phyloP scores from a whole-genome alignment of 305 asterid genomes.

The Ruellia speciosa region DNA sequence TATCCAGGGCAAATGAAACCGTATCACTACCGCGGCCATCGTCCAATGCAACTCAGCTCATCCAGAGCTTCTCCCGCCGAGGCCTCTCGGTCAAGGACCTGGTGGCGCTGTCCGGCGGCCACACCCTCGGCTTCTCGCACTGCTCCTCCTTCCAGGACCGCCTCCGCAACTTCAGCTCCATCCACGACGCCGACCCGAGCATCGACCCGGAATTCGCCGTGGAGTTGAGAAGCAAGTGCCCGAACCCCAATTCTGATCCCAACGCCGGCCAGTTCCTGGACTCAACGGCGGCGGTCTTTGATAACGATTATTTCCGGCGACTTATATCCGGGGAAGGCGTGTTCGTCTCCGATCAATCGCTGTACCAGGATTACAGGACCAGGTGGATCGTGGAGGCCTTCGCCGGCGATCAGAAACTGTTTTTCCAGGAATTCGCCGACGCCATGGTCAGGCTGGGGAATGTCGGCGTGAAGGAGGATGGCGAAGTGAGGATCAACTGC shows the following conservation, averaged over 20 bases:
- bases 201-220: conserved; percentile 37
- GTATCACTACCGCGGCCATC: conserved; percentile 48
- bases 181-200: conserved; percentile 52
- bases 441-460: conserved; percentile 64
- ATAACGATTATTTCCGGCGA: conserved; percentile 52
- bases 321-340: conserved; percentile 48
- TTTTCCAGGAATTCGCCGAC: conserved; percentile 47
- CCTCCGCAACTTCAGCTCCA: conserved; percentile 52
- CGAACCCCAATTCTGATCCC: conserved; percentile 33
- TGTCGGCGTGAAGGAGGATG: conserved; percentile 43
- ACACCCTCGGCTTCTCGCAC: conserved; percentile 74
- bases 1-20: conserved; percentile 63
- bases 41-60: conserved; percentile 48
- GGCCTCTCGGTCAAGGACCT: conserved; percentile 52
- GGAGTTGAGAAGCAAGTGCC: conserved; percentile 44
- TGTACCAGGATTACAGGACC: conserved; percentile 45
- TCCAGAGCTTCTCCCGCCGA: conserved; percentile 46
- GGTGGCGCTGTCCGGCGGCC: conserved; percentile 68
- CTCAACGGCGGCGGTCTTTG: conserved; percentile 47
- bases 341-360: conserved; percentile 54
- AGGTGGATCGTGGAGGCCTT: conserved; percentile 53
- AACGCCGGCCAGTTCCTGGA: conserved; percentile 66
- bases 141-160: conserved; percentile 68
- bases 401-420: conserved; percentile 43
- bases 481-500: conserved; percentile 55